Evolutionary conservation across 306 rosid species (phyloP).

Genomic region (Arachis stenosperma): DNA sequence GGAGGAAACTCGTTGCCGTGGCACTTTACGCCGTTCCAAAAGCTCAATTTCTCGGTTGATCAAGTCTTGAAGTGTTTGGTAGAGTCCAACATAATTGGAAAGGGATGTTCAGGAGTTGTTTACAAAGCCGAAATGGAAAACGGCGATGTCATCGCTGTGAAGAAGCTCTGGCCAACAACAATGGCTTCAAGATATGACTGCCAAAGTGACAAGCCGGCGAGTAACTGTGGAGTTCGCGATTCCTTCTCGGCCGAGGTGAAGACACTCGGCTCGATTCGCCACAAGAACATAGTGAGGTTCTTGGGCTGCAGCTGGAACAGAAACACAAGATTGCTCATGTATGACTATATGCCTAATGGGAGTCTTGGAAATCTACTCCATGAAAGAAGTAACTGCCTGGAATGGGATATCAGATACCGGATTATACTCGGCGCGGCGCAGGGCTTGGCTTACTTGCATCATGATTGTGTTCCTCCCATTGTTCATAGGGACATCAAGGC

Average conservation of each 20-base stretch:
- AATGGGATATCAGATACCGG: conserved; percentile 73
- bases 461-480: conserved; percentile 89
- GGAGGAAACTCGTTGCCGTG: conserved; percentile 77
- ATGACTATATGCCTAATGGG: conserved; percentile 89
- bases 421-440: conserved; percentile 86
- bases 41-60: conserved; percentile 77
- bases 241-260: conserved; percentile 86
- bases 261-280: conserved; percentile 87
- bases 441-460: conserved; percentile 90
- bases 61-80: conserved; percentile 68
- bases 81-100: conserved; percentile 82
- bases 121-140: conserved; percentile 70
- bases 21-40: conserved; percentile 88
- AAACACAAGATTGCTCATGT: conserved; percentile 74
- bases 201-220: conserved; percentile 38
- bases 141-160: conserved; percentile 81
- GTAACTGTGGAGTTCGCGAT: conserved; percentile 35
- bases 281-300: conserved; percentile 90
- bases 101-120: conserved; percentile 84
- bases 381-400: conserved; percentile 69
- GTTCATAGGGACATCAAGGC: conserved; percentile 92
- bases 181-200: conserved; percentile 44
- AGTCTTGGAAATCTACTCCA: conserved; percentile 85
- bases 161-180: conserved; percentile 85
- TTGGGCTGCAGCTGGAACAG: conserved; percentile 86